These are phyloP conservation scores for Schwanniomyces etchellsii DNA, from an alignment of 1,139 yeast species.

Conservation along the genomic window DNA sequence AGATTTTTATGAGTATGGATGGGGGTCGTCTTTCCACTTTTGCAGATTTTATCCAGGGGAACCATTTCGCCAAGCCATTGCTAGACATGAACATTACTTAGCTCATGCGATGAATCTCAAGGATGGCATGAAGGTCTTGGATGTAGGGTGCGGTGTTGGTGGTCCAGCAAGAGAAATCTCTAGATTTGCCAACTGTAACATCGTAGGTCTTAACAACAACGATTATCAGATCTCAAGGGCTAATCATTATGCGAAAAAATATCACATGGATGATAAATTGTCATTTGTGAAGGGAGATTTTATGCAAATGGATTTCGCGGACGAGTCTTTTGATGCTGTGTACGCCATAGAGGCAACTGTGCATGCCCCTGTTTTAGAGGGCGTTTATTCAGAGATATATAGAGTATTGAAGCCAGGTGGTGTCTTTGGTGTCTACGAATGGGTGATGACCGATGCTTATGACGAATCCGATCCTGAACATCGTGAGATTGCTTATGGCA, in stretches of 20 bases:
- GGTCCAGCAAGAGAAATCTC: constrained; percentile 98
- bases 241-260: constrained; percentile 66
- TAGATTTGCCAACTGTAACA: constrained; percentile 80
- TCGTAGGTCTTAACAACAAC: constrained; percentile 92
- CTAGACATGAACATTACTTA: constrained; percentile 94
- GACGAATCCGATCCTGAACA: constrained; percentile 86
- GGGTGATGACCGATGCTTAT: constrained; percentile 96
- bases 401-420: constrained; percentile 98
- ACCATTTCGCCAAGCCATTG: constrained; percentile 89
- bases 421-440: constrained; percentile 93
- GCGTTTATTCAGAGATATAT: constrained; percentile 92
- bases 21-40: constrained; percentile 99
- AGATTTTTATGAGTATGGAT: constrained; percentile 95
- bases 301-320: constrained; percentile 97
- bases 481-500: constrained; percentile 93
- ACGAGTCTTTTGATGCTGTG: constrained; percentile 88
- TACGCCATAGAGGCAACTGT: constrained; percentile 98
- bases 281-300: constrained; percentile 94
- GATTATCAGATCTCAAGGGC: constrained; percentile 97
- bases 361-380: constrained; percentile 95
- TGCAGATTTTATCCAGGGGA: constrained; percentile 92
- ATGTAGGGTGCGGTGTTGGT: constrained; percentile 99
- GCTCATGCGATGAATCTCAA: constrained; percentile 80
- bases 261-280: constrained; percentile 65
- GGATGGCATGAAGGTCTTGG: constrained; percentile 83